A percentile compares a stretch with the other conserved stretches of the same genome.
Conservation (phyloP, 208 protist species). For the Crithidia brevicula region DNA sequence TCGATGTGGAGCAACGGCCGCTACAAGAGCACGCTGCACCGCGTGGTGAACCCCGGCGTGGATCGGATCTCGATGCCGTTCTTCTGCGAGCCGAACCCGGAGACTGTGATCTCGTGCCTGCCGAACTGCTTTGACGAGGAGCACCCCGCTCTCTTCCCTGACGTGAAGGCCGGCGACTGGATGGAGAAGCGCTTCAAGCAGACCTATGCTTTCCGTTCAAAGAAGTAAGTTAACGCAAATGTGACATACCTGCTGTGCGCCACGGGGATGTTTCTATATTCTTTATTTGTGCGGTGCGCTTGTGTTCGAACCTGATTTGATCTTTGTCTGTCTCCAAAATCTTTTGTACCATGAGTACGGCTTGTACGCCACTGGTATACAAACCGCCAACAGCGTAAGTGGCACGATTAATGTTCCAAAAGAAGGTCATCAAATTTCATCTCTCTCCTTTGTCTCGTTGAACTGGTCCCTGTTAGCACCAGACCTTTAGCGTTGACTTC, state of each 20-base stretch:
- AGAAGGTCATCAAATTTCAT: no score
- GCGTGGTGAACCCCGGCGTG: constrained; percentile 69
- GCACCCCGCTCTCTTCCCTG: constrained; percentile 66
- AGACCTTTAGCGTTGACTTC: no score
- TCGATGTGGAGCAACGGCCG: constrained; percentile 79
- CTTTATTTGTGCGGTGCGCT: neutral
- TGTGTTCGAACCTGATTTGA: no score
- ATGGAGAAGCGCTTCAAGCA: constrained; percentile 72
- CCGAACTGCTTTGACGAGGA: constrained; percentile 60
- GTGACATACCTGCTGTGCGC: neutral
- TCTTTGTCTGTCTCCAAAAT: no score
- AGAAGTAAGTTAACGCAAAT: neutral
- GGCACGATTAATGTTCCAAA: no score
- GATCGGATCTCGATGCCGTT: constrained; percentile 86
- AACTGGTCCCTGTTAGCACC: no score
- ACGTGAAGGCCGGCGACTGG: constrained; percentile 63
- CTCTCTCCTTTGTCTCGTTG: no score
- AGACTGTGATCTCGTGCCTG: constrained; percentile 66
- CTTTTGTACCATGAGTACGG: no score
- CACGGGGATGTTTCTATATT: neutral
- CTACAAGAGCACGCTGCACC: constrained; percentile 78
- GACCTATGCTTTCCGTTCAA: constrained; percentile 66
- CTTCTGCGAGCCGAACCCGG: constrained; percentile 82
- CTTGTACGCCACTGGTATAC: no score
- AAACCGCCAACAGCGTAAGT: no score